Conservation (phyloP, 2,329 filamentous ascomycete genomes). For the Akanthomyces dipterigenus region DNA sequence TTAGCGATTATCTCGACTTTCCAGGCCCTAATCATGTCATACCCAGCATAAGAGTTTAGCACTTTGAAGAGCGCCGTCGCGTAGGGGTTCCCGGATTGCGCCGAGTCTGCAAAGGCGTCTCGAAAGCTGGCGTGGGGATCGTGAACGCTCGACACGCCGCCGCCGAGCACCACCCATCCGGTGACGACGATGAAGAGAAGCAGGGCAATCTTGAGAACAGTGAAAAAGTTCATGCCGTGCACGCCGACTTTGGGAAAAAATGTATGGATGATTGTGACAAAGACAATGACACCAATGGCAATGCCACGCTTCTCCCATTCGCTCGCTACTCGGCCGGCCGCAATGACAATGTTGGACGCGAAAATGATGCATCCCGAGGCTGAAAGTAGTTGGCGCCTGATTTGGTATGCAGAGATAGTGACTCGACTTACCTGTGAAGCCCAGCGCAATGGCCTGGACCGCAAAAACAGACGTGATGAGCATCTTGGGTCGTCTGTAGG, state of each 20-base stretch:
- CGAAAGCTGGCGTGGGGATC: slow-evolving; percentile 16
- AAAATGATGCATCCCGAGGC: slow-evolving; percentile 16
- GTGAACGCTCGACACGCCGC: slow-evolving; percentile 11
- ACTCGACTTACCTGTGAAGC: slow-evolving; percentile 13
- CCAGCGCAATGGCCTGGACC: slow-evolving; percentile 15
- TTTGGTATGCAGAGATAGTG: background rate
- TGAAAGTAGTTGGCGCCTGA: background rate
- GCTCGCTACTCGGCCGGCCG: slow-evolving; percentile 11
- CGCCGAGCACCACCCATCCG: slow-evolving; percentile 16
- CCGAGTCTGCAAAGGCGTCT: slow-evolving; percentile 14
- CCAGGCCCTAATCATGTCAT: background rate
- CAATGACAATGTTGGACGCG: slow-evolving; percentile 15
- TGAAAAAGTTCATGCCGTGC: slow-evolving; percentile 17
- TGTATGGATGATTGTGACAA: slow-evolving; percentile 15
- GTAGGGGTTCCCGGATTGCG: slow-evolving; percentile 13
- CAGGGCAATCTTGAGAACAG: slow-evolving; percentile 14
- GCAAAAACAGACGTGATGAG: slow-evolving; percentile 16
- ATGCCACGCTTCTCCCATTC: slow-evolving; percentile 17
- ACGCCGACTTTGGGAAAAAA: slow-evolving; percentile 16
- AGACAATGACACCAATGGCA: slow-evolving; percentile 15
- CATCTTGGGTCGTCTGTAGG: slow-evolving; percentile 15
- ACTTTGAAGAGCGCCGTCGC: slow-evolving; percentile 16
- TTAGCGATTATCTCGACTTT: slow-evolving; percentile 17
- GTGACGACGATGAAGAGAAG: slow-evolving; percentile 15
- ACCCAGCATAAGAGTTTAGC: slow-evolving; percentile 15